Conservation (phyloP, 108 stramenopile genomes). For the Seminavis robusta region DNA sequence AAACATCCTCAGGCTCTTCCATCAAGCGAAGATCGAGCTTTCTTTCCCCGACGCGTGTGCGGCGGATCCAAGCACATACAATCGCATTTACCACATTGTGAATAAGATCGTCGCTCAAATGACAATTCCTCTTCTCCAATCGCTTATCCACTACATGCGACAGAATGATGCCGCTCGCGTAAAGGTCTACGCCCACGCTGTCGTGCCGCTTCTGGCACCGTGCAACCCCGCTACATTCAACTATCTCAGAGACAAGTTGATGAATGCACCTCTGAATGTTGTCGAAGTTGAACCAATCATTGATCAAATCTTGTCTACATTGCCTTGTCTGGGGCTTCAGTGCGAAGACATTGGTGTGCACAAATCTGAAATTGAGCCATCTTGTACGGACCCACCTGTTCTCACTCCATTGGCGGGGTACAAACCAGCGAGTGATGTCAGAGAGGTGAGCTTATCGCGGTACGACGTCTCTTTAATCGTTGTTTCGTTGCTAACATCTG, state of each 20-base stretch:
- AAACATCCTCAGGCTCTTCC: slow-evolving; percentile 69
- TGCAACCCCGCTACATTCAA: slow-evolving; percentile 49
- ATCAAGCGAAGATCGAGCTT: slow-evolving; percentile 71
- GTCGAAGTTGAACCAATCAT: slow-evolving; percentile 53
- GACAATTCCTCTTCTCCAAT: slow-evolving; percentile 64
- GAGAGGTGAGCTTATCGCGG: slow-evolving; percentile 20
- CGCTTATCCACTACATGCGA: slow-evolving; percentile 52
- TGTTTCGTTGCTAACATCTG: neutral
- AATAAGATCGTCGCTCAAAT: slow-evolving; percentile 67
- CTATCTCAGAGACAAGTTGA: slow-evolving; percentile 51
- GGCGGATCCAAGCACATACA: slow-evolving; percentile 44
- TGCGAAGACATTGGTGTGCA: slow-evolving; percentile 71
- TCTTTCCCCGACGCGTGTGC: slow-evolving; percentile 66
- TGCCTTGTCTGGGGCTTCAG: slow-evolving; percentile 65
- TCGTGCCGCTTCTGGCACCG: slow-evolving; percentile 62
- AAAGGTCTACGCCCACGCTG: slow-evolving; percentile 61
- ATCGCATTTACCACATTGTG: slow-evolving; percentile 38
- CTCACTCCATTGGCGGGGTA: slow-evolving; percentile 50
- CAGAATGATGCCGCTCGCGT: slow-evolving; percentile 43
- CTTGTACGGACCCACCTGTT: slow-evolving; percentile 25
- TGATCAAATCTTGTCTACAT: slow-evolving; percentile 39
- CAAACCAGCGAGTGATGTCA: slow-evolving; percentile 49
- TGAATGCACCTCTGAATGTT: slow-evolving; percentile 31
- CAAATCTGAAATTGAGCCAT: slow-evolving; percentile 21
- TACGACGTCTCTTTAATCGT: no score